Conservation (phyloP, 176 grass and related monocot species). For the Poa pratensis region DNA sequence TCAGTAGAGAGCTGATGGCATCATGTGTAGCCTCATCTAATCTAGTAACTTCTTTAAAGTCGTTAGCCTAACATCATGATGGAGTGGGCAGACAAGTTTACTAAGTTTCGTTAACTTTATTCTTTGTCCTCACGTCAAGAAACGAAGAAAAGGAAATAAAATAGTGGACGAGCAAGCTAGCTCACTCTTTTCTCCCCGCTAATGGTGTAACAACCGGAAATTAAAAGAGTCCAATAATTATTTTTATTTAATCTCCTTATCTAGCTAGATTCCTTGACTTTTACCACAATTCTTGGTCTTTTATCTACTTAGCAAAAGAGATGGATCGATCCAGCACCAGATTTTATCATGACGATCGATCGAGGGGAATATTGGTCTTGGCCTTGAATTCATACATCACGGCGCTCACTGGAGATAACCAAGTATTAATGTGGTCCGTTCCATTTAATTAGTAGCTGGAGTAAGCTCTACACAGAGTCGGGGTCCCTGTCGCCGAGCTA, state of each 20-base stretch:
- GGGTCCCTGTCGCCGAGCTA: slow-evolving; percentile 6
- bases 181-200: not conserved
- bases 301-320: not conserved
- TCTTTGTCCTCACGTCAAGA: slow-evolving; percentile 42
- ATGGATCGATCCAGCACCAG: not conserved
- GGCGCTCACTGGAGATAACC: not conserved
- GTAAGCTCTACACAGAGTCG: not conserved
- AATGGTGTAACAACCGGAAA: not conserved
- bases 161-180: not conserved
- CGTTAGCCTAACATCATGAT: slow-evolving; percentile 30
- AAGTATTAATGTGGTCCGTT: not conserved
- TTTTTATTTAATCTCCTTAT: not conserved
- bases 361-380: not conserved
- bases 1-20: not conserved
- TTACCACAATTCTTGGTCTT: not conserved
- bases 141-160: slow-evolving; percentile 1
- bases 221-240: not conserved
- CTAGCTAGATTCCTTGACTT: not conserved
- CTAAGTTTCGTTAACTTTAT: slow-evolving; percentile 1
- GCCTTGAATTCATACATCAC: not conserved
- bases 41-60: not conserved
- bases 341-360: not conserved
- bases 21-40: not conserved
- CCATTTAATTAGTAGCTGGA: not conserved
- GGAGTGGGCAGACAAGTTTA: not conserved